Percentiles rank a stretch among this genome's conserved stretches.
Conservation (phyloP, 441 rosid species). For the Geranium incanum region DNA sequence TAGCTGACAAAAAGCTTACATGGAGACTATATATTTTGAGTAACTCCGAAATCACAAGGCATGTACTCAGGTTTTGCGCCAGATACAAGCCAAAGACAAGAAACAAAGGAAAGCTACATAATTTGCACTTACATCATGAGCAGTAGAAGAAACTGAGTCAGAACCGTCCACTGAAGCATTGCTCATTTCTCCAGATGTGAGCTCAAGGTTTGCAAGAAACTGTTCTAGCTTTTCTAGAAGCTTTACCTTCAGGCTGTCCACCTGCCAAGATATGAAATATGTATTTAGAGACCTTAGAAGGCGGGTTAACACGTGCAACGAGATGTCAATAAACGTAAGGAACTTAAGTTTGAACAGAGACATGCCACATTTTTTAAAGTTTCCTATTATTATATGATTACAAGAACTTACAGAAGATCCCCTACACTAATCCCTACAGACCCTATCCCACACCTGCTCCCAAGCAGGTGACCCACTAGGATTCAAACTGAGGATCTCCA, state of each 20-base stretch:
- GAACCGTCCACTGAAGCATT: slow-evolving; percentile 25
- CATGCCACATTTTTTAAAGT: neutral
- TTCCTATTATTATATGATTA: no score
- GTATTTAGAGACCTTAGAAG: slow-evolving; percentile 1
- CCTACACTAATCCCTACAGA: no score
- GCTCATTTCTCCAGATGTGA: slow-evolving; percentile 43
- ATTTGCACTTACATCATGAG: slow-evolving; percentile 52
- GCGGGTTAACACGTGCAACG: slow-evolving; percentile 8
- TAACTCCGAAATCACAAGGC: neutral
- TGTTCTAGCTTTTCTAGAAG: slow-evolving; percentile 87
- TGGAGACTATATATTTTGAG: neutral
- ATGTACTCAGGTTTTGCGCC: neutral
- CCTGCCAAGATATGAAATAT: slow-evolving; percentile 42
- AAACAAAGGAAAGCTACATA: slow-evolving; percentile 15
- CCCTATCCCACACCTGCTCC: no score
- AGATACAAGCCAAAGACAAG: neutral
- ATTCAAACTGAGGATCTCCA: no score
- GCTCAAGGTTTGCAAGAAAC: slow-evolving; percentile 66
- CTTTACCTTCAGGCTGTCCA: slow-evolving; percentile 73
- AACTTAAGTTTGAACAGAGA: slow-evolving; percentile 7
- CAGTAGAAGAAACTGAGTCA: slow-evolving; percentile 27
- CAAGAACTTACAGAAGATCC: no score
- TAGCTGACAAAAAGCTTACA: neutral
- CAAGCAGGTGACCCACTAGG: no score
- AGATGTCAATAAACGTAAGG: slow-evolving; percentile 11